Evolutionary conservation across 179 eudicot genomes (phyloP).

Genomic region (Vitellaria paradoxa): DNA sequence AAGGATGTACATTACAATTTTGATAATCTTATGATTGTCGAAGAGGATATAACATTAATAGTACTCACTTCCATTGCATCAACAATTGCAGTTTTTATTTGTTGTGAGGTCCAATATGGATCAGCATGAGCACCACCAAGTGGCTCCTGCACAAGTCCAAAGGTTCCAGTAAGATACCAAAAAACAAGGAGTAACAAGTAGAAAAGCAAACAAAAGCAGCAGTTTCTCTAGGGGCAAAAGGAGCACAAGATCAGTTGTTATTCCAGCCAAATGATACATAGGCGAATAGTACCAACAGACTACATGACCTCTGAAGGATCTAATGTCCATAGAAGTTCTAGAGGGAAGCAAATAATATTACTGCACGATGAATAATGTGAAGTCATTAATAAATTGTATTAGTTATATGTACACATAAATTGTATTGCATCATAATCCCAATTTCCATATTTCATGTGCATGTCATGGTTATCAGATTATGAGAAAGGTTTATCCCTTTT

Average conservation of each 20-base stretch:
- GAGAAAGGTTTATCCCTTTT: not conserved
- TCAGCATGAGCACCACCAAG: conserved; percentile 97
- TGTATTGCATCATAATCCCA: not conserved
- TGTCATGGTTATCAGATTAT: not conserved
- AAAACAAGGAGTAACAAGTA: not conserved
- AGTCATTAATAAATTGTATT: not conserved
- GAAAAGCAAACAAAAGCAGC: not conserved
- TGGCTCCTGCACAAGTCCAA: conserved; percentile 65
- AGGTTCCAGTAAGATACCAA: not conserved
- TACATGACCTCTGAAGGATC: not conserved
- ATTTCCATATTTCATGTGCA: not conserved
- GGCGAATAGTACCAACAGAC: not conserved
- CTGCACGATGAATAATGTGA: not conserved
- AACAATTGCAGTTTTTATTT: conserved; percentile 68
- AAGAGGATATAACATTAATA: conserved; percentile 2
- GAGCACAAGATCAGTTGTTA: not conserved
- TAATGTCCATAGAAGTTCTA: not conserved
- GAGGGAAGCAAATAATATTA: not conserved
- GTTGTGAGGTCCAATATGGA: conserved; percentile 93
- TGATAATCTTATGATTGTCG: conserved; percentile 1
- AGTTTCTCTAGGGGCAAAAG: conserved; percentile 1
- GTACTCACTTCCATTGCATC: conserved; percentile 89
- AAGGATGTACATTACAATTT: conserved; percentile 7
- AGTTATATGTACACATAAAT: not conserved
- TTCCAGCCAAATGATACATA: not conserved